A percentile compares a stretch with the other conserved stretches of the same genome.
phyloP scores from a whole-genome alignment of 163 green algal genomes.

The Chlorella variabilis region DNA sequence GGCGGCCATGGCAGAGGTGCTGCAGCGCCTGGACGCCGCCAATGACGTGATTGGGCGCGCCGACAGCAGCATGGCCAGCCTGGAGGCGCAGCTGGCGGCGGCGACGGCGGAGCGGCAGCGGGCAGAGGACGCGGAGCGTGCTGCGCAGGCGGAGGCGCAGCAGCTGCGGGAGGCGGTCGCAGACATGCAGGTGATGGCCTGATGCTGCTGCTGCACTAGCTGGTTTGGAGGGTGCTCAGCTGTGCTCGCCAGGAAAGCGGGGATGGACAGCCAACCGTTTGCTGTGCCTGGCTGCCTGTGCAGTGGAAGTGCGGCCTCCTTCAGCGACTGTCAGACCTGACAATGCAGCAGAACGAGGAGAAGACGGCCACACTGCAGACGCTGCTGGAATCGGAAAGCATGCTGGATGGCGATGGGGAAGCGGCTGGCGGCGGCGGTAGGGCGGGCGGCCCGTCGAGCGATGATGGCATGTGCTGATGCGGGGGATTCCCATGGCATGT shows the following conservation, averaged over 20 bases:
- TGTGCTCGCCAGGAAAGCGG: no score
- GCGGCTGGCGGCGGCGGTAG: neutral
- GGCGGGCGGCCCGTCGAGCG: neutral
- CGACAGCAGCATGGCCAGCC: neutral
- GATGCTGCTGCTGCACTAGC: neutral
- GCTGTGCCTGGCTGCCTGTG: neutral
- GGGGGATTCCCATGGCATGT: no score
- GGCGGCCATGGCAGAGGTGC: slow-evolving; percentile 13
- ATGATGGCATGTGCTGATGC: no score
- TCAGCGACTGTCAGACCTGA: slow-evolving; percentile 33
- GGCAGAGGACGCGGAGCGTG: slow-evolving; percentile 6
- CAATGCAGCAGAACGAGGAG: slow-evolving; percentile 37
- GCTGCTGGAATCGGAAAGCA: slow-evolving; percentile 29
- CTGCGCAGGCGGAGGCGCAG: neutral
- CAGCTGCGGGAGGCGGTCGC: neutral
- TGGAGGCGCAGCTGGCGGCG: slow-evolving; percentile 2
- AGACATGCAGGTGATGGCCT: slow-evolving; percentile 19
- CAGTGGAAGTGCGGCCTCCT: slow-evolving; percentile 31
- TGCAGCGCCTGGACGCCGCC: slow-evolving; percentile 2
- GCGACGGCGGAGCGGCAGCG: neutral
- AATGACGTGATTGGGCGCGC: slow-evolving; percentile 21
- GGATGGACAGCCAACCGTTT: no score
- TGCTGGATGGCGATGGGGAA: slow-evolving; percentile 14
- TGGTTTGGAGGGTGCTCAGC: no score
- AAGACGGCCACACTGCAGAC: slow-evolving; percentile 26